Percentiles rank a stretch among this genome's conserved stretches.
phyloP scores from a whole-genome alignment of 2,329 filamentous ascomycete species.

The Aspergillus unguis region DNA sequence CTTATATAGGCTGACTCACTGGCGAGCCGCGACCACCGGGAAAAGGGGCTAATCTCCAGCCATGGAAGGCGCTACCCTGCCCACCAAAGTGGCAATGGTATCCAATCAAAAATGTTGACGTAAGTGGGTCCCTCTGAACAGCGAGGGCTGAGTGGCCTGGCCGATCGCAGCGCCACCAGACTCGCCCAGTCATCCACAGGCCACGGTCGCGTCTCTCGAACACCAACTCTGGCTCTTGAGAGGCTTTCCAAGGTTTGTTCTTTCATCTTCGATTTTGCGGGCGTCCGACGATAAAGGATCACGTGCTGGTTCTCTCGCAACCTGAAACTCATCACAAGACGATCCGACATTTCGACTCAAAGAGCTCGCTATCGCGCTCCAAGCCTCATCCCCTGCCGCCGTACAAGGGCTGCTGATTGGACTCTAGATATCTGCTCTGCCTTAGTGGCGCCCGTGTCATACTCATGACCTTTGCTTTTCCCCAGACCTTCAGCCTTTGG shows the following conservation, averaged over 20 bases:
- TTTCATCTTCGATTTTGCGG: no score
- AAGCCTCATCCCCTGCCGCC: constrained; percentile 1
- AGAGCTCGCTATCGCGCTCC: constrained; percentile 1
- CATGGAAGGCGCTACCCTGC: background rate
- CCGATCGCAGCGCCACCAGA: no score
- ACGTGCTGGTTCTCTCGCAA: background rate
- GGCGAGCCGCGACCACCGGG: constrained; percentile 2
- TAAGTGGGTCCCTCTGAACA: no score
- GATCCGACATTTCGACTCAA: background rate
- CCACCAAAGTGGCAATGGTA: no score
- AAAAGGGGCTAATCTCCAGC: constrained; percentile 23
- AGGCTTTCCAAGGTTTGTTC: no score
- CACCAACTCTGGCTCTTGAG: no score
- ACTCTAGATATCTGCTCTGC: background rate
- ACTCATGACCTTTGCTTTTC: constrained; percentile 6
- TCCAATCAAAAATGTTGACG: no score
- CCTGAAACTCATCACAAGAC: background rate
- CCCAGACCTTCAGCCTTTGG: constrained; percentile 15
- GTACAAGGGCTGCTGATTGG: constrained; percentile 11
- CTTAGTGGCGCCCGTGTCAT: background rate
- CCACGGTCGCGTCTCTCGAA: no score
- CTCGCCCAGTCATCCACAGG: no score
- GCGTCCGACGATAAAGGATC: no score
- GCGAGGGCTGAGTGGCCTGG: no score
- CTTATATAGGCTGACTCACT: constrained; percentile 42